phyloP scores from a whole-genome alignment of 495 filamentous ascomycete genomes.

The Hypoxylon lenormandii region DNA sequence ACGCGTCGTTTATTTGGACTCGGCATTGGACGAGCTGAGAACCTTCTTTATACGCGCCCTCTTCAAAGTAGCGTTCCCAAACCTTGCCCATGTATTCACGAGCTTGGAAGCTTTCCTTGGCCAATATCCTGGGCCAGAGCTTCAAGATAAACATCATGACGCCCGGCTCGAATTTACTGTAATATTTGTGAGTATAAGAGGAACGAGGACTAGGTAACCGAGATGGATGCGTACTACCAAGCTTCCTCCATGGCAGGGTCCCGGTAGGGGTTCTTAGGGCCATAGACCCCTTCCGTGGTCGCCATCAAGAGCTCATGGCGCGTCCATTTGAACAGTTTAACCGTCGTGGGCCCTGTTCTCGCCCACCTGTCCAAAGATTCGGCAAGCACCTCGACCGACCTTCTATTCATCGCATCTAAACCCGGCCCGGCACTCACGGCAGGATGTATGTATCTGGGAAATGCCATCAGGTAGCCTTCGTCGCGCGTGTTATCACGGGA shows the following conservation, averaged over 20 bases:
- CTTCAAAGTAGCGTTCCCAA: constrained; percentile 35
- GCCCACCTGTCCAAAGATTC: constrained; percentile 4
- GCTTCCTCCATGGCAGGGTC: constrained; percentile 32
- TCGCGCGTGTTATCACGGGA: not conserved
- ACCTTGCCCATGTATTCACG: constrained; percentile 39
- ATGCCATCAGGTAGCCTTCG: not conserved
- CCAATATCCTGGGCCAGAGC: constrained; percentile 24
- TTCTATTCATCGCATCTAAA: constrained; percentile 33
- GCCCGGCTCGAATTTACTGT: constrained; percentile 41
- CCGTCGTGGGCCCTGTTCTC: constrained; percentile 2
- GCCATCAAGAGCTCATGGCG: constrained; percentile 44
- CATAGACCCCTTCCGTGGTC: constrained; percentile 48
- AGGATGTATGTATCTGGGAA: constrained; percentile 1
- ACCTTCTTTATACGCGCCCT: constrained; percentile 14
- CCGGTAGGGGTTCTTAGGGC: constrained; percentile 47
- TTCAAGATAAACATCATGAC: constrained; percentile 41
- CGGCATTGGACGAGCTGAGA: constrained; percentile 36
- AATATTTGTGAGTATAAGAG: not conserved
- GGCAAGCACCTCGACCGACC: constrained; percentile 23
- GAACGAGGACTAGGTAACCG: constrained; percentile 8
- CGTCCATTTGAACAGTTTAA: constrained; percentile 51
- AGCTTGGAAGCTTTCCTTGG: constrained; percentile 34
- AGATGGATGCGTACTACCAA: constrained; percentile 25
- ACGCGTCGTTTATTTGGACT: constrained; percentile 26
- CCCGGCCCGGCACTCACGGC: not conserved